Evolutionary conservation across 31 red algal genomes (phyloP).

Genomic region (Bonnemaisonia californica): DNA sequence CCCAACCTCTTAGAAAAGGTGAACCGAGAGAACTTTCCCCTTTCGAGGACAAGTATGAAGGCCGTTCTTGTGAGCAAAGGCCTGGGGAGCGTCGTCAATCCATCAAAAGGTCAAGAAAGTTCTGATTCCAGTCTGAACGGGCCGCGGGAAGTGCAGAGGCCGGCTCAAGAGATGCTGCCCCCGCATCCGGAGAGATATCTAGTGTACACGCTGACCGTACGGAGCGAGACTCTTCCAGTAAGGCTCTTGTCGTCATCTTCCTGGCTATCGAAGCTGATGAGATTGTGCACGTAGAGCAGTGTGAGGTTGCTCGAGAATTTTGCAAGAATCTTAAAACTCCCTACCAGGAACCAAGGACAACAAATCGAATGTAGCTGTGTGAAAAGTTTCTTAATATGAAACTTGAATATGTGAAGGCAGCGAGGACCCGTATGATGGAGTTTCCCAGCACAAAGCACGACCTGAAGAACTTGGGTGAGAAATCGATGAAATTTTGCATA

Average conservation of each 20-base stretch:
- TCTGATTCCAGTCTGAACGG: no score
- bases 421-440: background rate
- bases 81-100: background rate
- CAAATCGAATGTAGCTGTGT: background rate
- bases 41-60: background rate
- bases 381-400: background rate
- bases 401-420: background rate
- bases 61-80: slow-evolving; percentile 8
- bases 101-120: no score
- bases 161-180: no score
- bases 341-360: background rate
- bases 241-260: background rate
- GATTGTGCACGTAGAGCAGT: slow-evolving; percentile 3
- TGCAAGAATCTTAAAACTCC: background rate
- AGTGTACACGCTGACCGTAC: no score
- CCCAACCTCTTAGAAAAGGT: background rate
- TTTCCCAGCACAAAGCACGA: background rate
- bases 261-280: background rate
- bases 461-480: background rate
- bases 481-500: slow-evolving; percentile 7
- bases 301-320: background rate
- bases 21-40: background rate
- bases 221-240: background rate
- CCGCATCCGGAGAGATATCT: no score
- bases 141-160: no score